Conservation (phyloP, 495 filamentous ascomycete species). For the Neurospora sublineolata region DNA sequence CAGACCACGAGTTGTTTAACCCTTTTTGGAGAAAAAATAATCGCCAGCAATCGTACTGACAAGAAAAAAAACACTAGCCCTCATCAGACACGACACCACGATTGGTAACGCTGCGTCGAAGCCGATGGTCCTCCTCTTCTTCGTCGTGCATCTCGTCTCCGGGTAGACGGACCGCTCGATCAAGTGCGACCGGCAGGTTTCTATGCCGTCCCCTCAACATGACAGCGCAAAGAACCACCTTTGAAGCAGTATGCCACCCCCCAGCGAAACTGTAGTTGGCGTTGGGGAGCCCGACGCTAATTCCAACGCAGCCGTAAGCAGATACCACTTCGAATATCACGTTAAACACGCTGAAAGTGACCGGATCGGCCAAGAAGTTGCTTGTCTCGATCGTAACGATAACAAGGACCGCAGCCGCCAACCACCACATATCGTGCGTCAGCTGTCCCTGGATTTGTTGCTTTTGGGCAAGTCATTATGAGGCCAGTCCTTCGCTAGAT, state of each 20-base stretch:
- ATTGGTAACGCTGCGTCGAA: constrained; percentile 27
- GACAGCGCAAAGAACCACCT: constrained; percentile 65
- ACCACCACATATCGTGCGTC: constrained; percentile 80
- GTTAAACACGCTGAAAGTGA: constrained; percentile 69
- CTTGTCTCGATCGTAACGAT: constrained; percentile 64
- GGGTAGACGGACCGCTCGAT: constrained; percentile 65
- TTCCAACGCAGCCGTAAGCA: constrained; percentile 78
- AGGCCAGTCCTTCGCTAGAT: neutral
- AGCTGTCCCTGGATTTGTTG: constrained; percentile 70
- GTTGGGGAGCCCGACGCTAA: constrained; percentile 59
- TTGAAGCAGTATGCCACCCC: constrained; percentile 57
- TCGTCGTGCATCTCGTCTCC: constrained; percentile 40
- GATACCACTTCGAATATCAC: constrained; percentile 76
- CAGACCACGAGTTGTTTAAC: neutral
- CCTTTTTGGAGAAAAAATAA: neutral
- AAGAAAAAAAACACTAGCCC: neutral
- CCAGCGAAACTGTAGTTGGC: constrained; percentile 63
- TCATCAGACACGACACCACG: constrained; percentile 16
- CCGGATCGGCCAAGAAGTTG: constrained; percentile 53
- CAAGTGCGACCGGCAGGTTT: constrained; percentile 70
- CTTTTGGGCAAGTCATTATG: neutral
- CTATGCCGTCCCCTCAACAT: constrained; percentile 71
- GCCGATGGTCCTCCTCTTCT: constrained; percentile 29
- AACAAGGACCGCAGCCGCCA: constrained; percentile 59
- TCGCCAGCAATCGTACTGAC: neutral